Evolutionary conservation across 139 green algal genomes (phyloP).

Genomic region (Marvania coccoides): DNA sequence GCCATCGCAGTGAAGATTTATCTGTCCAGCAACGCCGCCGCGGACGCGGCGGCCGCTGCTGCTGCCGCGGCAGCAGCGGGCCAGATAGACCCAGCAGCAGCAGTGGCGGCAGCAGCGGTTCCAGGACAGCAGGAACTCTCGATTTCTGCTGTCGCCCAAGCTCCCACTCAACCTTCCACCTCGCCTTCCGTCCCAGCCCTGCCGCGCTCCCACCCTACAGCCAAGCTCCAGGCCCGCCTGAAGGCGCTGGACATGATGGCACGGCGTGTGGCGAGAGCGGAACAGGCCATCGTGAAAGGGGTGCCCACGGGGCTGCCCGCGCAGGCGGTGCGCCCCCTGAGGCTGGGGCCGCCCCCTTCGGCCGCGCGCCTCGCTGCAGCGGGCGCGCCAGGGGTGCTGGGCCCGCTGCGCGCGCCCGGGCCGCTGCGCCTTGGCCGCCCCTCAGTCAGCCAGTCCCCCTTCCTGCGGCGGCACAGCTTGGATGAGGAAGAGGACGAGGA

Average conservation of each 20-base stretch:
- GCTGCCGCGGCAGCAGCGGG: background rate
- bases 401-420: background rate
- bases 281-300: constrained; percentile 25
- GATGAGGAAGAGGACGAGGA: background rate
- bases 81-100: background rate
- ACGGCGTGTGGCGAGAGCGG: constrained; percentile 7
- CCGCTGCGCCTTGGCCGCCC: constrained; percentile 4
- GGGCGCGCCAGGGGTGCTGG: background rate
- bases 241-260: constrained; percentile 12
- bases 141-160: too few relatives aligned
- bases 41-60: background rate
- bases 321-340: background rate
- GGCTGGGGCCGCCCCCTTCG: background rate
- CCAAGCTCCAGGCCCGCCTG: background rate
- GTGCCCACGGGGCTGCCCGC: constrained; percentile 23
- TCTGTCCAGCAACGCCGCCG: constrained; percentile 1
- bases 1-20: constrained; percentile 23
- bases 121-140: too few relatives aligned
- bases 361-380: background rate
- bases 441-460: constrained; percentile 12
- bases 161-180: too few relatives aligned
- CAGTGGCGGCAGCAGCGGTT: background rate
- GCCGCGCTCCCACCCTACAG: too few relatives aligned
- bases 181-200: too few relatives aligned
- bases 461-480: background rate